phyloP scores from a whole-genome alignment of 129 eudicot species.

The Dittrichia graveolens region DNA sequence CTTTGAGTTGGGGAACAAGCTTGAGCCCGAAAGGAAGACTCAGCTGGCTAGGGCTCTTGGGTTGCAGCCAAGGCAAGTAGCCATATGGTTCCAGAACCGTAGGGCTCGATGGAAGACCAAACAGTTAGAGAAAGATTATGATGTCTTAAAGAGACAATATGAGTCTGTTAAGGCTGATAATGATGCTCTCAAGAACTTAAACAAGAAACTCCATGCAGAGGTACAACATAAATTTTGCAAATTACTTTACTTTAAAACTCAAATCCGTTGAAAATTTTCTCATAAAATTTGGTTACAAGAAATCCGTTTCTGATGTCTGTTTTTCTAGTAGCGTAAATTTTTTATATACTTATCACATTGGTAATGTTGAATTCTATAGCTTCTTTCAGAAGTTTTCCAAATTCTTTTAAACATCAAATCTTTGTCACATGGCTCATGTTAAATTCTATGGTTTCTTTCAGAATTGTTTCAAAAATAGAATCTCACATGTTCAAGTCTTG shows the following conservation, averaged over 20 bases:
- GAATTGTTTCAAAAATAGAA: not conserved
- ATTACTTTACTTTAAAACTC: no score
- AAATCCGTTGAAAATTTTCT: no score
- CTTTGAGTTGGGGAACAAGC: constrained; percentile 76
- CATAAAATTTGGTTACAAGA: no score
- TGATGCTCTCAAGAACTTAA: constrained; percentile 71
- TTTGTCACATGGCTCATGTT: constrained; percentile 23
- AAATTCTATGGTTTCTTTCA: not conserved
- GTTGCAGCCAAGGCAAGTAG: constrained; percentile 85
- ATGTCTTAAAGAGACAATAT: constrained; percentile 71
- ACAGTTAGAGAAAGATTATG: constrained; percentile 83
- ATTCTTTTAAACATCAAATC: constrained; percentile 15
- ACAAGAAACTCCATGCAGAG: constrained; percentile 92
- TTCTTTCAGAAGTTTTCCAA: not conserved
- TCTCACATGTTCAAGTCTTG: not conserved
- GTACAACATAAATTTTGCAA: constrained; percentile 34
- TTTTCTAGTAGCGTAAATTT: no score
- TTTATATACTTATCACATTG: constrained; percentile 9
- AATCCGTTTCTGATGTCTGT: no score
- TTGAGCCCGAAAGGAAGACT: constrained; percentile 84
- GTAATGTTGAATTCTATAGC: constrained; percentile 11
- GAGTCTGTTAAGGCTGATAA: constrained; percentile 82
- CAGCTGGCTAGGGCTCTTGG: constrained; percentile 86
- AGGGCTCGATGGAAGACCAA: constrained; percentile 98
- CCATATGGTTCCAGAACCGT: constrained; percentile 94